Conservation (phyloP, 441 rosid species). For the Erysimum cheiri region DNA sequence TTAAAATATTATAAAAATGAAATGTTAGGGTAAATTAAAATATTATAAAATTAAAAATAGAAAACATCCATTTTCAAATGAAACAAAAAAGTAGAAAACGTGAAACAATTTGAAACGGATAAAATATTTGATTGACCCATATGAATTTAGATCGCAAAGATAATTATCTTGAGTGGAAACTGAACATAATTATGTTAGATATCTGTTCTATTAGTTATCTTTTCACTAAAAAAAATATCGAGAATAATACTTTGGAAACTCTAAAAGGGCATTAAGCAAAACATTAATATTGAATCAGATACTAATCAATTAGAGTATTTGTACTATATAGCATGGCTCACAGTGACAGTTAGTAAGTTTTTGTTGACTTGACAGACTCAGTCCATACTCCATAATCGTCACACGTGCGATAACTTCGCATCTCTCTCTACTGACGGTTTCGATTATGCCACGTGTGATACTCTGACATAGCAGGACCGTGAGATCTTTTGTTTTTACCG, state of each 20-base stretch:
- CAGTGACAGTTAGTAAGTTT: neutral
- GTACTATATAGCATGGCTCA: neutral
- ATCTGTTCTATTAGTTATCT: slow-evolving; percentile 8
- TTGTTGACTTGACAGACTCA: slow-evolving; percentile 21
- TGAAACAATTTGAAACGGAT: neutral
- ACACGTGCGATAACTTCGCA: slow-evolving; percentile 40
- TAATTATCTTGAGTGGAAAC: neutral
- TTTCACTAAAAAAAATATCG: neutral
- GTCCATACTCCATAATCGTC: slow-evolving; percentile 32
- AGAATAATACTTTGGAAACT: slow-evolving; percentile 13
- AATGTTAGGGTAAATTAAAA: neutral
- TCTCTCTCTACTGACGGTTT: slow-evolving; percentile 23
- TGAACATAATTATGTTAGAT: neutral
- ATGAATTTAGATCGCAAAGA: neutral
- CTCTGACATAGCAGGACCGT: slow-evolving; percentile 13
- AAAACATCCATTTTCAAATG: neutral
- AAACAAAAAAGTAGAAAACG: neutral
- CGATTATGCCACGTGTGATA: slow-evolving; percentile 19
- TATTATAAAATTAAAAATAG: neutral
- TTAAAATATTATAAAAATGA: neutral
- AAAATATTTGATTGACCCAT: slow-evolving; percentile 3
- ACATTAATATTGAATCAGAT: neutral
- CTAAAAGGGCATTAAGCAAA: slow-evolving; percentile 21
- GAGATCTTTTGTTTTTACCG: no score
- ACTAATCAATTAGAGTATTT: neutral